These are phyloP conservation scores for Sparassis latifolia DNA, from an alignment of 1,284 basidiomycete species.

Conservation along the genomic window DNA sequence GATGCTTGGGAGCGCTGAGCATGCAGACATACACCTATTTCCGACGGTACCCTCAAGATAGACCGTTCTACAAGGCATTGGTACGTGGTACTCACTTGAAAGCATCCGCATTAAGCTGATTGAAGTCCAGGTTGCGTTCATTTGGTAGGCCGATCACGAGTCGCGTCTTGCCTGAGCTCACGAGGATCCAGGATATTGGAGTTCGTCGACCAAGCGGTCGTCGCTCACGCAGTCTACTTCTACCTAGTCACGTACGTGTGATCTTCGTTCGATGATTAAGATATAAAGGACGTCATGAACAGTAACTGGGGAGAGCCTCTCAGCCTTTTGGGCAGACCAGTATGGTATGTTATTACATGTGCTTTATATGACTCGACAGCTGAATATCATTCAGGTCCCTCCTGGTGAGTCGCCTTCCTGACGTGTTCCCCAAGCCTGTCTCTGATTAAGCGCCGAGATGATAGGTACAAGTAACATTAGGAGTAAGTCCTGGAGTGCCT, in stretches of 20 bases:
- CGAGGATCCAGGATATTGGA: conserved; percentile 39
- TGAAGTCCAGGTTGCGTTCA: conserved; percentile 28
- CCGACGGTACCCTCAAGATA: conserved; percentile 47
- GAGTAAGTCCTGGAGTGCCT: conserved; percentile 27
- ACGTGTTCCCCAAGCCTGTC: neutral
- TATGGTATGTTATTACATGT: conserved; percentile 34
- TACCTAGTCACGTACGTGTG: conserved; percentile 29
- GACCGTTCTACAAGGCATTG: conserved; percentile 43
- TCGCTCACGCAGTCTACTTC: conserved; percentile 51
- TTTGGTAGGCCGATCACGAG: conserved; percentile 32
- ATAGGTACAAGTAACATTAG: conserved; percentile 51
- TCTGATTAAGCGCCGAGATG: neutral
- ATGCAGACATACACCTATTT: conserved; percentile 51
- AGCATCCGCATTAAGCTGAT: neutral
- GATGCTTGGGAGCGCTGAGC: conserved; percentile 43
- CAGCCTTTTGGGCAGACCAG: conserved; percentile 35
- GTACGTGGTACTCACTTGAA: conserved; percentile 31
- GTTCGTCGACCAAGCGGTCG: conserved; percentile 44
- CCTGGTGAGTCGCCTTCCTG: conserved; percentile 33
- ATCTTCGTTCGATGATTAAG: neutral
- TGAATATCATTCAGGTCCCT: conserved; percentile 31
- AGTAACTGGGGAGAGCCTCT: conserved; percentile 43
- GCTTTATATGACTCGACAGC: neutral
- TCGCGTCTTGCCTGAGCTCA: neutral
- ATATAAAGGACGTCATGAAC: conserved; percentile 31